A percentile compares a stretch with the other conserved stretches of the same genome.
These are phyloP conservation scores for Yamadazyma triangularis DNA, from an alignment of 1,139 yeast genomes.

Conservation along the genomic window DNA sequence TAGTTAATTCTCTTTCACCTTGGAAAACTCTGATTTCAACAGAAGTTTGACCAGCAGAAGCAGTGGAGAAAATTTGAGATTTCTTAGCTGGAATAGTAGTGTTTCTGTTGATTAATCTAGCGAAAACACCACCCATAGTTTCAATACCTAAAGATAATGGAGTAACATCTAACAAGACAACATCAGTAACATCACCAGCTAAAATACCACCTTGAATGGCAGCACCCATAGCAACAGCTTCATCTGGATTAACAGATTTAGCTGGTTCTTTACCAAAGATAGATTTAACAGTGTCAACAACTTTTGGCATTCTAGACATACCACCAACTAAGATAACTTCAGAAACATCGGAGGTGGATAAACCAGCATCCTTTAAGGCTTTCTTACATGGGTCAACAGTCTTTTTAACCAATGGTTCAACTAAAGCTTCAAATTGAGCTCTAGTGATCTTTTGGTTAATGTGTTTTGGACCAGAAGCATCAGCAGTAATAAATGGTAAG, in stretches of 20 bases:
- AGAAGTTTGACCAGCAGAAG: slow-evolving; percentile 98
- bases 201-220: slow-evolving; percentile 99
- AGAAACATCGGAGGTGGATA: slow-evolving; percentile 79
- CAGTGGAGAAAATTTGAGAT: slow-evolving; percentile 96
- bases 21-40: slow-evolving; percentile 99
- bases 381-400: slow-evolving; percentile 97
- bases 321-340: slow-evolving; percentile 99
- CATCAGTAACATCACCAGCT: slow-evolving; percentile 93
- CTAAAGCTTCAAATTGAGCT: slow-evolving; percentile 88
- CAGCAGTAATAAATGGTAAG: slow-evolving; percentile 95
- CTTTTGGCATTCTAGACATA: slow-evolving; percentile 99
- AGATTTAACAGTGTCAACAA: slow-evolving; percentile 89
- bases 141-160: slow-evolving; percentile 98
- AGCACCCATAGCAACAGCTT: slow-evolving; percentile 99
- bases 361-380: slow-evolving; percentile 94
- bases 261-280: slow-evolving; percentile 95
- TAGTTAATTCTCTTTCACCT: slow-evolving; percentile 99
- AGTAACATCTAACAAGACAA: slow-evolving; percentile 83
- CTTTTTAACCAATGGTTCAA: slow-evolving; percentile 87
- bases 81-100: slow-evolving; percentile 97
- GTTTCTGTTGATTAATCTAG: slow-evolving; percentile 96
- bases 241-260: slow-evolving; percentile 99
- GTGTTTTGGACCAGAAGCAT: slow-evolving; percentile 97
- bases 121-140: slow-evolving; percentile 98
- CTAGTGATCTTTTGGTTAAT: slow-evolving; percentile 91